A percentile compares a stretch with the other conserved stretches of the same genome.
phyloP scores from a whole-genome alignment of 2,329 filamentous ascomycete genomes.

The Fonsecaea erecta region DNA sequence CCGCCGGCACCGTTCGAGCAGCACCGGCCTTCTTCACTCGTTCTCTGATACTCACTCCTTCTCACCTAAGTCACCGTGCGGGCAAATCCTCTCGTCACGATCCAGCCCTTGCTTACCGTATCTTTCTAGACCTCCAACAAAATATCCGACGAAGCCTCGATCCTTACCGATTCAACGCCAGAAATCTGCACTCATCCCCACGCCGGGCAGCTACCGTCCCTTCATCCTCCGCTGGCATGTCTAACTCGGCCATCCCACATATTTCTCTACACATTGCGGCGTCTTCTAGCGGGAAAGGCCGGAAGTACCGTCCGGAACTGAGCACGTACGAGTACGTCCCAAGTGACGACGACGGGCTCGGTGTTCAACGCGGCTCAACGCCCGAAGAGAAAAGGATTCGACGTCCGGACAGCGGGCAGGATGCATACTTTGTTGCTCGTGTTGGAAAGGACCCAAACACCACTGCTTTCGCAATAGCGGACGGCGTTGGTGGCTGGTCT shows the following conservation, averaged over 20 bases:
- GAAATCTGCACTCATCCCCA: slow-evolving; percentile 23
- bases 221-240: background rate
- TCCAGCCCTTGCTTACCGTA: slow-evolving; percentile 36
- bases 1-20: slow-evolving; percentile 21
- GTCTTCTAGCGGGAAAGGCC: slow-evolving; percentile 75
- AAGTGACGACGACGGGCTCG: slow-evolving; percentile 43
- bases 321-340: slow-evolving; percentile 76
- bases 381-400: slow-evolving; percentile 63
- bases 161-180: slow-evolving; percentile 28
- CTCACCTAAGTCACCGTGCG: slow-evolving; percentile 35
- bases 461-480: slow-evolving; percentile 85
- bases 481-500: slow-evolving; percentile 94
- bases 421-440: slow-evolving; percentile 90
- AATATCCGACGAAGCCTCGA: slow-evolving; percentile 31
- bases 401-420: slow-evolving; percentile 82
- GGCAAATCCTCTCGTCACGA: slow-evolving; percentile 32
- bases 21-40: slow-evolving; percentile 31
- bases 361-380: slow-evolving; percentile 43
- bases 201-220: slow-evolving; percentile 14
- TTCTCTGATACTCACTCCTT: slow-evolving; percentile 28
- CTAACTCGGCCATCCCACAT: slow-evolving; percentile 41
- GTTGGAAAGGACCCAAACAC: slow-evolving; percentile 72
- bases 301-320: slow-evolving; percentile 67
- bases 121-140: slow-evolving; percentile 31
- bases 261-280: slow-evolving; percentile 73